These are phyloP conservation scores for Alternaria sp. DNA, from an alignment of 2,329 filamentous ascomycete genomes.

Conservation along the genomic window DNA sequence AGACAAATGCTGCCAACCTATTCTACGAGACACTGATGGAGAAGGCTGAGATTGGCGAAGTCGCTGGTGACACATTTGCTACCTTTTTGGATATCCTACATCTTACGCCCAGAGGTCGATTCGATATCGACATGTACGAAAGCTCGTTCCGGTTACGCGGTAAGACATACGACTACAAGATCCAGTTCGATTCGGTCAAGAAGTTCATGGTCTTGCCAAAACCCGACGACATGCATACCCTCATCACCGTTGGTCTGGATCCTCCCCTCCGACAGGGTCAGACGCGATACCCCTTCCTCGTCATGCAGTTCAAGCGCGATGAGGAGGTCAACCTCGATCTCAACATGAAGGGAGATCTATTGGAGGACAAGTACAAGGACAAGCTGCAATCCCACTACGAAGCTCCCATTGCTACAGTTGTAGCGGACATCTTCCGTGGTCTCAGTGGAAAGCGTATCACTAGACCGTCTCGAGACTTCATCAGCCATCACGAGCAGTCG, in stretches of 20 bases:
- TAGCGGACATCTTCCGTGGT: constrained; percentile 94
- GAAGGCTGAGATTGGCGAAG: constrained; percentile 98
- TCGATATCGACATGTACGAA: constrained; percentile 99
- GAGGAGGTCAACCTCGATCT: constrained; percentile 96
- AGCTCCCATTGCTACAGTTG: constrained; percentile 84
- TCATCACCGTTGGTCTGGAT: constrained; percentile 93
- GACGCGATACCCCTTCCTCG: constrained; percentile 95
- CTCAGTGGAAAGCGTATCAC: constrained; percentile 95
- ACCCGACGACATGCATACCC: constrained; percentile 95
- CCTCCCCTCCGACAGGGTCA: constrained; percentile 96
- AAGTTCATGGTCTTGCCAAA: constrained; percentile 99
- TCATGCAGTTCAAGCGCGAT: constrained; percentile 99
- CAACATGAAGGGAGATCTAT: constrained; percentile 90
- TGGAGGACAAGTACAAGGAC: constrained; percentile 87
- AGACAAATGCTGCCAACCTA: constrained; percentile 94
- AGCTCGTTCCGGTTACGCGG: constrained; percentile 94
- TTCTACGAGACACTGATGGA: constrained; percentile 99
- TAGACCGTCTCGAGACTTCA: constrained; percentile 91
- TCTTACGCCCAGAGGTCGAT: constrained; percentile 96
- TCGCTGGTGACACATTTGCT: constrained; percentile 97
- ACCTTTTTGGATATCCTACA: constrained; percentile 97
- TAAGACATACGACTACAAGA: constrained; percentile 99
- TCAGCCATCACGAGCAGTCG: constrained; percentile 89
- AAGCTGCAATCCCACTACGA: constrained; percentile 91
- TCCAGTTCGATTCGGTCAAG: constrained; percentile 96